Conservation (phyloP, 495 filamentous ascomycete species). For the Geopyxis carbonaria region DNA sequence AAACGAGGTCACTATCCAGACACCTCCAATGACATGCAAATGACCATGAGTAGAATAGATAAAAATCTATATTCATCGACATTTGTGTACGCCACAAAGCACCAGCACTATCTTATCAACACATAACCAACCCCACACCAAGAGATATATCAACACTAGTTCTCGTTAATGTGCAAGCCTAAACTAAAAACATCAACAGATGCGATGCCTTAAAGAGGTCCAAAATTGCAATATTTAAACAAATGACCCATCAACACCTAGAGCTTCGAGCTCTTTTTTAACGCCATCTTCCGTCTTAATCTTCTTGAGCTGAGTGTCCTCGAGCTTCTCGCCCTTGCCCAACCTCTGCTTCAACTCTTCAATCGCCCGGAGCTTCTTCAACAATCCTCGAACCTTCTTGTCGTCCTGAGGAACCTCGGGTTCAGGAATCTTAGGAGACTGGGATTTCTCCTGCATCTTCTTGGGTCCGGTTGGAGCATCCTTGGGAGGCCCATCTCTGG, state of each 20-base stretch:
- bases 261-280: slow-evolving; percentile 55
- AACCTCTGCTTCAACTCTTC: slow-evolving; percentile 94
- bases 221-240: too few relatives aligned
- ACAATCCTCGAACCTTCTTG: slow-evolving; percentile 76
- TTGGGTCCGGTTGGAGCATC: slow-evolving; percentile 5
- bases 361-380: slow-evolving; percentile 95
- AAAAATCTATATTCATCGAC: too few relatives aligned
- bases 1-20: too few relatives aligned
- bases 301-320: slow-evolving; percentile 98
- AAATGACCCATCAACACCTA: slow-evolving; percentile 5
- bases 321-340: slow-evolving; percentile 84
- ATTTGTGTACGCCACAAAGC: too few relatives aligned
- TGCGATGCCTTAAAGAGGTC: too few relatives aligned
- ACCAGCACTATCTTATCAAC: too few relatives aligned
- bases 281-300: slow-evolving; percentile 75
- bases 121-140: too few relatives aligned
- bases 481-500: not conserved
- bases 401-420: slow-evolving; percentile 9
- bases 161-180: too few relatives aligned
- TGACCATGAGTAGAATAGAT: too few relatives aligned
- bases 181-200: too few relatives aligned
- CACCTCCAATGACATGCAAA: too few relatives aligned
- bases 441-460: slow-evolving; percentile 1
- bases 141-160: too few relatives aligned
- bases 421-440: slow-evolving; percentile 3